Conservation (phyloP, 2,329 filamentous ascomycete genomes). For the Periconia macrospinosa region DNA sequence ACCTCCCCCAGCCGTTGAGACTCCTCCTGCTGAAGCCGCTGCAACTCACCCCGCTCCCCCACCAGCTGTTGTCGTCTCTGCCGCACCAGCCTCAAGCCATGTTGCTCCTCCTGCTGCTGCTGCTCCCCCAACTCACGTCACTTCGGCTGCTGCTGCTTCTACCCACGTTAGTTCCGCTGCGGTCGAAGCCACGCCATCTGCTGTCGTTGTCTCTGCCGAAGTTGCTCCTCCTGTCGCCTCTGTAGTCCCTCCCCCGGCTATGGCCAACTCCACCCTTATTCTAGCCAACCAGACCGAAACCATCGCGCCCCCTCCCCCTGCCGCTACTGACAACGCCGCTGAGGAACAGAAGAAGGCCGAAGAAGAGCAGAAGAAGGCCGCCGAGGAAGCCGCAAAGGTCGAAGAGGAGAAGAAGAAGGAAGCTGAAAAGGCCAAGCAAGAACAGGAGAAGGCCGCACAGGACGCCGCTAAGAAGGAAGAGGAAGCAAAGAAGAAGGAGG, state of each 20-base stretch:
- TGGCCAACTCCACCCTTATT: background rate
- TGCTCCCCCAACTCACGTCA: background rate
- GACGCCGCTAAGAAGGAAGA: background rate
- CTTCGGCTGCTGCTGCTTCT: background rate
- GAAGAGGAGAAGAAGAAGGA: slow-evolving; percentile 8
- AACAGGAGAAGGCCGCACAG: background rate
- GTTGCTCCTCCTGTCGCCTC: background rate
- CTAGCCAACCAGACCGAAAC: background rate
- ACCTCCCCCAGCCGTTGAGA: background rate
- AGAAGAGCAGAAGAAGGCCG: slow-evolving; percentile 4
- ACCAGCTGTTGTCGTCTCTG: background rate
- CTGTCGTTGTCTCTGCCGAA: background rate
- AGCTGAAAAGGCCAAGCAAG: background rate
- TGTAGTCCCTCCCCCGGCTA: background rate
- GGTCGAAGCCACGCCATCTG: background rate
- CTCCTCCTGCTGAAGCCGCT: background rate
- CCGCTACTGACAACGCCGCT: slow-evolving; percentile 1
- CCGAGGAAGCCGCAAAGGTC: background rate
- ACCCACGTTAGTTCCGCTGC: background rate
- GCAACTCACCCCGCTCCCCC: background rate
- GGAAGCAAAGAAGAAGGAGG: background rate
- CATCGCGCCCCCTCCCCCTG: background rate
- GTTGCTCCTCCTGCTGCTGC: background rate
- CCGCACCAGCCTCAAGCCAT: background rate
- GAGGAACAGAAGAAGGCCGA: background rate